Conservation (phyloP, 768 basidiomycete genomes). For the Termitomyces sp. region DNA sequence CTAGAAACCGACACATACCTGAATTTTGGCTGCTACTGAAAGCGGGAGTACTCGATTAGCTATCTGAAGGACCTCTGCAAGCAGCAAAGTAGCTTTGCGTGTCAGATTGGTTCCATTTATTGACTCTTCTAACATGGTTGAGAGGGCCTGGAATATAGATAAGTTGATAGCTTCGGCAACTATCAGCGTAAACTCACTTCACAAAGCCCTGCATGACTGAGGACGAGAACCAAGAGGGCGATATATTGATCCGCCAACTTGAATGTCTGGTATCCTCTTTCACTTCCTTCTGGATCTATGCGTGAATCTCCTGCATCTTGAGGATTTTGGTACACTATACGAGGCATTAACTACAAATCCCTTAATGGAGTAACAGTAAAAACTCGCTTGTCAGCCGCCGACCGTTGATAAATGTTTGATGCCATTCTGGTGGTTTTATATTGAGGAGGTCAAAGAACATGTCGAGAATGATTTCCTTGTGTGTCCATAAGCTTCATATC, state of each 20-base stretch:
- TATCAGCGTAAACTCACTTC: constrained; percentile 50
- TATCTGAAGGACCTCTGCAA: constrained; percentile 88
- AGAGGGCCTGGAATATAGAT: constrained; percentile 57
- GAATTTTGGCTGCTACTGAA: constrained; percentile 75
- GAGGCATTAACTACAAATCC: background rate
- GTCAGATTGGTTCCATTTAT: constrained; percentile 67
- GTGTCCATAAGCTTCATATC: background rate
- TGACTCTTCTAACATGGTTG: constrained; percentile 79
- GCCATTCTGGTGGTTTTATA: constrained; percentile 91
- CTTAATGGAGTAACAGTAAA: background rate
- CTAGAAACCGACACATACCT: constrained; percentile 39
- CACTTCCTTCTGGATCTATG: constrained; percentile 29
- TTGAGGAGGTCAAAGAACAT: constrained; percentile 92
- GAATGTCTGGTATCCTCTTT: constrained; percentile 49
- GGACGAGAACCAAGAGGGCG: constrained; percentile 75
- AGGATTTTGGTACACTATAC: constrained; percentile 61
- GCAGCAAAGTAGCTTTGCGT: constrained; percentile 84
- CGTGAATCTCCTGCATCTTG: constrained; percentile 33
- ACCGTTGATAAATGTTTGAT: constrained; percentile 86
- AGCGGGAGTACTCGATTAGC: constrained; percentile 85
- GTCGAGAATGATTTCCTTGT: constrained; percentile 86
- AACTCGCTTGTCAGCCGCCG: constrained; percentile 77
- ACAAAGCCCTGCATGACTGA: constrained; percentile 82
- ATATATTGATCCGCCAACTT: constrained; percentile 93
- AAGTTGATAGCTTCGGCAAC: background rate